Conservation (phyloP, 805 yeast species). For the Starmerella kuoi region DNA sequence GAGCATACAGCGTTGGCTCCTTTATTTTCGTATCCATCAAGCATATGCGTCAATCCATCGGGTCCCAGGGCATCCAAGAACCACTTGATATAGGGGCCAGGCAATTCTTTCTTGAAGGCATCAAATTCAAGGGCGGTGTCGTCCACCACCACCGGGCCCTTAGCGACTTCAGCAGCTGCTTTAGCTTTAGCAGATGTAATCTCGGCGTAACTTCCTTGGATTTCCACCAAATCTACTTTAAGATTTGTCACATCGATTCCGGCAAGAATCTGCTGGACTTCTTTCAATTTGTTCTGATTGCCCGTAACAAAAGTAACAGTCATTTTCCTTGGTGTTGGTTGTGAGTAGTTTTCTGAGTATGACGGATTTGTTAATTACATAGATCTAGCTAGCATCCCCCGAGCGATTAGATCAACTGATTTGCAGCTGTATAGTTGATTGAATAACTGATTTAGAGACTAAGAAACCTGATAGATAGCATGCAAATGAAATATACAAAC, state of each 20-base stretch:
- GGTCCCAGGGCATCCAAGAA: conserved; percentile 66
- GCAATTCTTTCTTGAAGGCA: conserved; percentile 61
- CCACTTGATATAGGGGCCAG: conserved; percentile 96
- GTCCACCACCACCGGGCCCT: conserved; percentile 84
- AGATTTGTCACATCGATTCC: conserved; percentile 41
- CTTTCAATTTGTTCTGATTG: conserved; percentile 74
- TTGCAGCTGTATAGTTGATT: no score
- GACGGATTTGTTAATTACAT: no score
- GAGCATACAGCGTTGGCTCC: conserved; percentile 83
- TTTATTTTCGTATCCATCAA: conserved; percentile 71
- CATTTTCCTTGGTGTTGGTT: neutral
- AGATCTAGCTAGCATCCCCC: no score
- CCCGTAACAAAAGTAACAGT: conserved; percentile 70
- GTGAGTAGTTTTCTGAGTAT: no score
- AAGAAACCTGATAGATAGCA: no score
- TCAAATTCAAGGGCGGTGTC: conserved; percentile 83
- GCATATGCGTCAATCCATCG: conserved; percentile 62
- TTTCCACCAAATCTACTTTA: conserved; percentile 71
- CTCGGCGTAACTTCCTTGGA: conserved; percentile 77
- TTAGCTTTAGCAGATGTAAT: conserved; percentile 71
- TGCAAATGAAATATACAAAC: no score
- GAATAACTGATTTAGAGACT: no score
- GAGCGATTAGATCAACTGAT: no score
- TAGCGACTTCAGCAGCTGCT: conserved; percentile 49
- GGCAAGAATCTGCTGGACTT: conserved; percentile 60